phyloP scores from a whole-genome alignment of 1,139 yeast genomes.

The Scheffersomyces parashehatae region DNA sequence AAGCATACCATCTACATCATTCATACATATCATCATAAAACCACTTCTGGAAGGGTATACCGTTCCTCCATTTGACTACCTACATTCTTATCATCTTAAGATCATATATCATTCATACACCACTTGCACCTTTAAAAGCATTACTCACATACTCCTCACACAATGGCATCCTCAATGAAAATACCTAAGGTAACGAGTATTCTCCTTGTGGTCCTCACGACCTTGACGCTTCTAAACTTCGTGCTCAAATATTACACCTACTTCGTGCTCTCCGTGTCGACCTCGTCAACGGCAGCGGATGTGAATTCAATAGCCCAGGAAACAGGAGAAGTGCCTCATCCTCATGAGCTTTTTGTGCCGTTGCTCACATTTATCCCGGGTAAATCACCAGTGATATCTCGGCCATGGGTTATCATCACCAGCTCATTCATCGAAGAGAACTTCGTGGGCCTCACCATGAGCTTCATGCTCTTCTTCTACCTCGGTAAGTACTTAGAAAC shows the following conservation, averaged over 20 bases:
- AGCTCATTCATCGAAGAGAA: conserved; percentile 37
- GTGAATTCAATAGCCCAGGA: conserved; percentile 30
- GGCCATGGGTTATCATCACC: conserved; percentile 44
- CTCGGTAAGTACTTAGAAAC: conserved; percentile 40
- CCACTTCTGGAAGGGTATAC: too few species aligned
- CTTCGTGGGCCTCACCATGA: conserved; percentile 27
- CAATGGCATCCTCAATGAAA: conserved; percentile 22
- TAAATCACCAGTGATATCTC: conserved; percentile 33
- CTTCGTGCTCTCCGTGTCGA: conserved; percentile 28
- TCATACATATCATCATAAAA: too few species aligned
- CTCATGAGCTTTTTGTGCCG: conserved; percentile 44
- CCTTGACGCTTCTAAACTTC: conserved; percentile 21
- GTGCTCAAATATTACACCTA: conserved; percentile 20
- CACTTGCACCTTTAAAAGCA: too few species aligned
- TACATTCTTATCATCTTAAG: too few species aligned
- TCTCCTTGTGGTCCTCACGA: conserved; percentile 31
- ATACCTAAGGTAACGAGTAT: conserved; percentile 40
- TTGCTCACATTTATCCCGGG: conserved; percentile 41
- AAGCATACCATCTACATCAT: too few species aligned
- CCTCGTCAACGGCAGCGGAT: conserved; percentile 26
- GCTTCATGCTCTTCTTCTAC: conserved; percentile 30
- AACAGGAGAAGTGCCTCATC: conserved; percentile 41
- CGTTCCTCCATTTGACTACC: too few species aligned
- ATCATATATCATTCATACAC: too few species aligned
- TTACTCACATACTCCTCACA: too few species aligned